Conservation (phyloP, 441 rosid genomes). For the Heliophila coronopifolia region DNA sequence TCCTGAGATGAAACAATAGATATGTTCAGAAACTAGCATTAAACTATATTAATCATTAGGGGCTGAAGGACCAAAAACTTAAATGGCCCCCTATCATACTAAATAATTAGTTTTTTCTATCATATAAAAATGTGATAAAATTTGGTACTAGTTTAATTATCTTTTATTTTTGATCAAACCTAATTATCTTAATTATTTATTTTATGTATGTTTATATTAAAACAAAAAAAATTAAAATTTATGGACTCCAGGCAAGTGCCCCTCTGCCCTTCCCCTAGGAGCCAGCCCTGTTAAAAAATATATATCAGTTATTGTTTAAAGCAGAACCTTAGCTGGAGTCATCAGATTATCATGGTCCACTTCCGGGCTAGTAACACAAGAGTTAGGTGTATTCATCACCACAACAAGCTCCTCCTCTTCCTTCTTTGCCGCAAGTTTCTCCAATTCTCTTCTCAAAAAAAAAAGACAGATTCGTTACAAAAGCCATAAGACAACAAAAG, state of each 20-base stretch:
- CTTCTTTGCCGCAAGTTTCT: conserved; percentile 41
- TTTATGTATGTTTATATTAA: no score
- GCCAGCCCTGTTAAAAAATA: no score
- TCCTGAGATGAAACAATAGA: conserved; percentile 37
- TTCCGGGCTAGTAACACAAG: conserved; percentile 39
- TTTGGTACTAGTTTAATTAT: no score
- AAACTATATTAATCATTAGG: not conserved
- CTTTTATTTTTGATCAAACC: no score
- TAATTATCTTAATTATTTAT: no score
- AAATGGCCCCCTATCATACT: no score
- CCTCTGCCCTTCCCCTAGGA: no score
- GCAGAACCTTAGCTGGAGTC: conserved; percentile 50
- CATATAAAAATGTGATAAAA: no score
- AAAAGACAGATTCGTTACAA: conserved; percentile 1
- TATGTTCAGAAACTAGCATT: not conserved
- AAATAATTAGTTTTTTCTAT: no score
- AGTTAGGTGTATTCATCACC: conserved; percentile 36
- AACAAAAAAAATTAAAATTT: no score
- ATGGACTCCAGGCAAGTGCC: no score
- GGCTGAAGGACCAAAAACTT: no score
- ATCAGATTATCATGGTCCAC: conserved; percentile 33
- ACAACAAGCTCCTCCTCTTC: conserved; percentile 37
- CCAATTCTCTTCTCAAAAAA: conserved; percentile 38
- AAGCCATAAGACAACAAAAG: conserved; percentile 1
- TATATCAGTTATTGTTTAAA: not conserved